Base-by-base conservation (phyloP, 345 rosid genomes). In the Ceriops decandra region DNA sequence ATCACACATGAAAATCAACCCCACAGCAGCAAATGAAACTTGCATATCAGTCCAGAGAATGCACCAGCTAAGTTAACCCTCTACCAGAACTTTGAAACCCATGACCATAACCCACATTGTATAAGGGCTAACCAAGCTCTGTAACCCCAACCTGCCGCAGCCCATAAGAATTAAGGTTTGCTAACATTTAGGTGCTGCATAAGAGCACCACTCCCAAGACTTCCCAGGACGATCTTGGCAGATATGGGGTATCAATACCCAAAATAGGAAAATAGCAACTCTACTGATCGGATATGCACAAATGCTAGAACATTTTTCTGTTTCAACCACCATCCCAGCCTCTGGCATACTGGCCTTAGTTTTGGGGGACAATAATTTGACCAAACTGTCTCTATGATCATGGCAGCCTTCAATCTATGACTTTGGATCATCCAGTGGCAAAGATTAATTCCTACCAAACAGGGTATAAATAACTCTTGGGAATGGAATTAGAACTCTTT, bases 401-500 rank as follows among this genome's bases (percentile, higher is more conserved):
- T 5, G 21, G 28, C 46, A 56, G 57, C 60, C 67, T 53, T 70
- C 67, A 62, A 51, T 16, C 57, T 52, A 51, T 68, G 54, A 20
- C 66, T 31, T 49, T 24, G 33, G 56, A 51, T 33, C 35, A 71
- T 57, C 71, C 53, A 11, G 60, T 24, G 57, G 52, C 54, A 54
- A 77, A 68, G 31, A 0, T 60, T 52, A 68, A 56, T 69, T 64
- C 64, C 68, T 49, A 65, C 49, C 57, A 58, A 67, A 68, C 61
- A 75, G 69, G 28, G 65, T 51, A 74, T 64, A 52, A 22, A 42
- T 63, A 68, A 57, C 72, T 57, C 76, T 51, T 66, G 61, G 62
- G 42, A 54, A 66, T 62, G 54, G 80, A 31, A 72, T 71, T 61
- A 63, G 57, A 68, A 78, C 27, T 69, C 67, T 61, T 68, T 68